Base-by-base conservation (phyloP, 1,284 basidiomycete genomes). In the Pseudozyma pruni region DNA sequence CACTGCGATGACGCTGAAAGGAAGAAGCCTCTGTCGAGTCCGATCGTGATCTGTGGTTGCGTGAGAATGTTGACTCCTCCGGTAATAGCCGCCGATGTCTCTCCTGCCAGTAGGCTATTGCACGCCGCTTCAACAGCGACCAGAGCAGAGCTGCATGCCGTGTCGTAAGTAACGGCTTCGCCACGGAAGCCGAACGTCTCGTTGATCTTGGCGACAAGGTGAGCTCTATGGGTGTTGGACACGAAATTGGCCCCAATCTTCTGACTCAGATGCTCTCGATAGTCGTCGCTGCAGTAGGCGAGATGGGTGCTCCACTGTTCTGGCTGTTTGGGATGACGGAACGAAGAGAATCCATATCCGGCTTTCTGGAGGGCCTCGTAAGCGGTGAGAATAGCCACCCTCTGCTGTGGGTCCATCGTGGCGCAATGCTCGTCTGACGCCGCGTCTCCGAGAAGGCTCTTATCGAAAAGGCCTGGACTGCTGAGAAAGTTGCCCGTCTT, bases 51-150 rank as follows among this genome's bases (percentile, higher is more conserved):
- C 37, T 75, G 69, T 25, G 73, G 73, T 46, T 72, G 69, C 1
- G 64, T 72, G 19, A 75, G 57, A 23, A 75, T 56, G 35, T 69
- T 72, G 69, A 75, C 49, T 14, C 73, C 73, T 6, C 73, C 73
- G 2, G 69, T 61, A n/a, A 75, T 39, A 5, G 43, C 73, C 2
- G 52, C 54, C 9, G 47, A 46, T 4, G 54, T 58, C 27, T 68
- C 51, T 4, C 64, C 60, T 6, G 53, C 27, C 1, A 61, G 49
- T 17, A 74, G 20, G 40, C 56, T 58, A 16, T 47, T 61, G 38
- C 72, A 74, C 25, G 72, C 72, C 11, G 55, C 55, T 34, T 74
- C 72, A 13, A 74, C 59, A 22, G 72, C 72, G 8, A 69, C 72
- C 0, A 74, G 54, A 19, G 72, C 59, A n/a, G 62, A 66, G 45